These are phyloP conservation scores for Friedmanniomyces simplex DNA, from an alignment of 495 filamentous ascomycete genomes.

Conservation along the genomic window DNA sequence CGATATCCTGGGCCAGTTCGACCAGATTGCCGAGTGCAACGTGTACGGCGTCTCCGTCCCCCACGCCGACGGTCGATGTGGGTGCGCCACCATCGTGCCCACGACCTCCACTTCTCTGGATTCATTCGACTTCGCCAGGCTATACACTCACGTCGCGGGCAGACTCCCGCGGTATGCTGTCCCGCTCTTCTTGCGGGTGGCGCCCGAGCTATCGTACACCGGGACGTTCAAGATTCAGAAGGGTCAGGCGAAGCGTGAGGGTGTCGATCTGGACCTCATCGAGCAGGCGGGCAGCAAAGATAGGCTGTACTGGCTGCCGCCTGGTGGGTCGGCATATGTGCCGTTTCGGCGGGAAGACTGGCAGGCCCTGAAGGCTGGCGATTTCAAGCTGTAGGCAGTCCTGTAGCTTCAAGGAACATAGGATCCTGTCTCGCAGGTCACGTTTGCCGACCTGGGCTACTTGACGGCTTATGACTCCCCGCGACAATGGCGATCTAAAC, in stretches of 20 bases:
- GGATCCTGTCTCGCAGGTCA: no score
- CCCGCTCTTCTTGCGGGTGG: conserved; percentile 29
- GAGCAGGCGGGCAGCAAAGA: conserved; percentile 22
- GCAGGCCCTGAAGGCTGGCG: conserved; percentile 21
- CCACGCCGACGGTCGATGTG: conserved; percentile 33
- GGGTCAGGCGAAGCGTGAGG: conserved; percentile 21
- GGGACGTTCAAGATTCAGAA: conserved; percentile 27
- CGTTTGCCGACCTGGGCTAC: no score
- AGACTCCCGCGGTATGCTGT: conserved; percentile 29
- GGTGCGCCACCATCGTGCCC: conserved; percentile 29
- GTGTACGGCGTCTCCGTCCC: conserved; percentile 70
- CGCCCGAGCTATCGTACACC: conserved; percentile 21
- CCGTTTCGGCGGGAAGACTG: conserved; percentile 25
- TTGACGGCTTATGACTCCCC: neutral
- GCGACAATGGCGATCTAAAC: no score
- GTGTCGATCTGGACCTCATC: conserved; percentile 32
- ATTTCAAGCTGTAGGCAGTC: conserved; percentile 19
- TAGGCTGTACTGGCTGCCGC: conserved; percentile 26
- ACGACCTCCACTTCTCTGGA: neutral
- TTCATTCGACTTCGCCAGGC: conserved; percentile 11
- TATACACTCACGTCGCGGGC: conserved; percentile 23
- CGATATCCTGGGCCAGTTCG: conserved; percentile 53
- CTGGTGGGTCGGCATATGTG: conserved; percentile 19
- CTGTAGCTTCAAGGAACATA: neutral
- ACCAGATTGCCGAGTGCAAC: conserved; percentile 61